These are phyloP conservation scores for Starmerella bombi DNA, from an alignment of 805 yeast genomes.

Conservation along the genomic window DNA sequence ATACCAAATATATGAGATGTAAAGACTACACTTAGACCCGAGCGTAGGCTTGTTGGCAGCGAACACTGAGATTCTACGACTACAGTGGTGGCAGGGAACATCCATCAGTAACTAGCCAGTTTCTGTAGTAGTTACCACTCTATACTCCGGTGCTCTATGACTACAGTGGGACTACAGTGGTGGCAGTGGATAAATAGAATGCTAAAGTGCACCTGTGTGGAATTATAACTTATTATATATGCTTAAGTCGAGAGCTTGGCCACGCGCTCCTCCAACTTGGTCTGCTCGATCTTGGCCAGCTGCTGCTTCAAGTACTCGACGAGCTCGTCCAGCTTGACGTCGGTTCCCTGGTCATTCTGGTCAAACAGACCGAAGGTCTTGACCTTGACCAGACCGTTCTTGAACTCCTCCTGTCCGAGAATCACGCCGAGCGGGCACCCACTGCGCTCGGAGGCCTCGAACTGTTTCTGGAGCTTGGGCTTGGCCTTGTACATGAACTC, in stretches of 20 bases:
- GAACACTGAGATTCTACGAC: no score
- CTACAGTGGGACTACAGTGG: no score
- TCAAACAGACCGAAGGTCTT: constrained; percentile 84
- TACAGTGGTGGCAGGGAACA: no score
- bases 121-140: no score
- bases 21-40: no score
- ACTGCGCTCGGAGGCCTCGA: constrained; percentile 91
- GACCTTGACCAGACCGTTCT: constrained; percentile 68
- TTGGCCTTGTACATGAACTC: constrained; percentile 88
- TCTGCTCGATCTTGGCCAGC: constrained; percentile 26
- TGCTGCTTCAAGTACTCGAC: constrained; percentile 40
- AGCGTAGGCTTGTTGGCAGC: no score
- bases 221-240: no score
- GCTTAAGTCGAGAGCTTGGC: constrained; percentile 3
- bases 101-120: no score
- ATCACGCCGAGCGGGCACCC: constrained; percentile 88
- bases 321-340: constrained; percentile 50
- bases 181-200: no score
- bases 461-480: constrained; percentile 91
- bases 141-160: no score
- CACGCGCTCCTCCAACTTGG: neutral
- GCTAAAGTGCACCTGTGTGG: no score
- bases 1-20: no score
- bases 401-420: constrained; percentile 86
- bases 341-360: constrained; percentile 73